Evolutionary conservation across 345 rosid genomes (phyloP).

Genomic region (Eucalyptus microcorys): DNA sequence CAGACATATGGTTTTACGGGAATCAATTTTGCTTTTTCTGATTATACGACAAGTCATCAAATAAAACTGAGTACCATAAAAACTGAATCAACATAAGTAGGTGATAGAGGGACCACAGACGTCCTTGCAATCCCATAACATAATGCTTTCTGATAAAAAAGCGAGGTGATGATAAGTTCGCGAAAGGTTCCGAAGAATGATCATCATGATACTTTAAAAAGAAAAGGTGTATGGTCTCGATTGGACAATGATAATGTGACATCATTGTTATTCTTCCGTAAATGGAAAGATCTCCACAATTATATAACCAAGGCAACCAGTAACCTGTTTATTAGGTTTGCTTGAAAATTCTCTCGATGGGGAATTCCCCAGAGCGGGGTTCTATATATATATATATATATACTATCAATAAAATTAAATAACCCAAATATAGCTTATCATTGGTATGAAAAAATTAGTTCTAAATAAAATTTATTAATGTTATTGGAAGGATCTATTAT

Average conservation of each 20-base stretch:
- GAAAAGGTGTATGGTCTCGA: fast-evolving
- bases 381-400: too few species aligned
- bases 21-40: background rate
- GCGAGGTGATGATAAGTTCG: background rate
- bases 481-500: background rate
- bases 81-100: background rate
- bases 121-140: background rate
- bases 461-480: background rate
- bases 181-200: background rate
- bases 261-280: fast-evolving
- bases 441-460: background rate
- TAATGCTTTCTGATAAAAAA: background rate
- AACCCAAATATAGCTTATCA: background rate
- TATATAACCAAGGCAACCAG: background rate
- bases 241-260: background rate
- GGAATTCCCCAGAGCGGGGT: fast-evolving
- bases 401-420: background rate
- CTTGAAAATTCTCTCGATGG: background rate
- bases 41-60: background rate
- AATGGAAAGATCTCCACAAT: background rate
- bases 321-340: fast-evolving
- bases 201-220: too few species aligned
- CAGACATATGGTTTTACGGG: background rate
- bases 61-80: background rate
- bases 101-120: fast-evolving